Conservation (phyloP, 306 rosid species). For the Ormosia emarginata region DNA sequence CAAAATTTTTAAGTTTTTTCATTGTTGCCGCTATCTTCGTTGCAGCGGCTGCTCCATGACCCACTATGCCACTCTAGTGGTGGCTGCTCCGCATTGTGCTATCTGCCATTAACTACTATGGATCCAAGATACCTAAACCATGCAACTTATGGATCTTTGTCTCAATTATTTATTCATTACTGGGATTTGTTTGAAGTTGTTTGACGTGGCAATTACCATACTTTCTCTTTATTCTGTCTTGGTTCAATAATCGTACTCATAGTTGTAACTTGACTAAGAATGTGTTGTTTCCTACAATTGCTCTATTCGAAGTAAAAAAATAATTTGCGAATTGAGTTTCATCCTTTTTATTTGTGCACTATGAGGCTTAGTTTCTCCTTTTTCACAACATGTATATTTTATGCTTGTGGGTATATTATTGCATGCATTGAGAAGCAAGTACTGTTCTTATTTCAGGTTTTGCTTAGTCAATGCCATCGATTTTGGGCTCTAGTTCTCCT, state of each 20-base stretch:
- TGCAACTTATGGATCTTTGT: not conserved
- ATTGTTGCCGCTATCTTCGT: too few species aligned
- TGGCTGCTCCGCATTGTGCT: too few species aligned
- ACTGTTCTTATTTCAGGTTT: slow-evolving; percentile 60
- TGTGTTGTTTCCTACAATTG: not conserved
- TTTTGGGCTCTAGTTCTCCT: slow-evolving; percentile 90
- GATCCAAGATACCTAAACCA: too few species aligned
- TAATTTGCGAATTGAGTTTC: not conserved
- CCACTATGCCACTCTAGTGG: too few species aligned
- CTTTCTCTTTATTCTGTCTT: not conserved
- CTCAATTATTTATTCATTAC: not conserved
- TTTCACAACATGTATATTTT: not conserved
- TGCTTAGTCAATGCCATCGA: slow-evolving; percentile 93
- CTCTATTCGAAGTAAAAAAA: not conserved
- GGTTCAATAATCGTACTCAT: not conserved
- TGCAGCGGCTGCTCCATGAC: too few species aligned
- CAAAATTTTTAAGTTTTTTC: too few species aligned
- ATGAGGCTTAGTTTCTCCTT: not conserved
- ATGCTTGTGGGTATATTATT: not conserved
- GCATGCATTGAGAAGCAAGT: slow-evolving; percentile 19
- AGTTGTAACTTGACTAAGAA: not conserved
- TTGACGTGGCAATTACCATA: not conserved
- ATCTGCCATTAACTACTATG: too few species aligned
- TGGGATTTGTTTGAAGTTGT: not conserved
- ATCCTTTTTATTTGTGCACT: not conserved